Evolutionary conservation across 2,329 filamentous ascomycete species (phyloP).

Genomic region (Blastomyces percursus): DNA sequence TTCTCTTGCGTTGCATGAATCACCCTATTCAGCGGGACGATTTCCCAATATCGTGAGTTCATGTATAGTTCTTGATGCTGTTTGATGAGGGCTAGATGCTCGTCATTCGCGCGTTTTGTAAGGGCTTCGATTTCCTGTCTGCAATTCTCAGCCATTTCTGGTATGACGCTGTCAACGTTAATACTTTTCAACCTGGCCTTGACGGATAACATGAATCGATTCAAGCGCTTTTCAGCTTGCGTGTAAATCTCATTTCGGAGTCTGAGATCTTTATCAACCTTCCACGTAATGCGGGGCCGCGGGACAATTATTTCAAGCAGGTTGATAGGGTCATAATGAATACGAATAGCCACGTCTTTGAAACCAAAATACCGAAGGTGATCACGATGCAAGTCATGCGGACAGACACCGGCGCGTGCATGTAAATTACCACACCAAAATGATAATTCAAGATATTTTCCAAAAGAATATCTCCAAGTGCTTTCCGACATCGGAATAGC

Average conservation of each 20-base stretch:
- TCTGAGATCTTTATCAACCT: conserved; percentile 84
- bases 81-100: conserved; percentile 60
- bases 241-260: conserved; percentile 87
- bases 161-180: conserved; percentile 78
- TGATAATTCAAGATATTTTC: conserved; percentile 93
- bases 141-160: conserved; percentile 75
- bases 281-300: conserved; percentile 85
- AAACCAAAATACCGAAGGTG: conserved; percentile 89
- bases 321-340: conserved; percentile 88
- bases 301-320: conserved; percentile 92
- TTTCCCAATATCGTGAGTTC: conserved; percentile 89
- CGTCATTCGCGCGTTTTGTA: conserved; percentile 68
- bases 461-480: conserved; percentile 97
- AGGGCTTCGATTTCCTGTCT: conserved; percentile 69
- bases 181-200: conserved; percentile 75
- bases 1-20: conserved; percentile 86
- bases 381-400: conserved; percentile 84
- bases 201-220: conserved; percentile 79
- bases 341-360: conserved; percentile 70
- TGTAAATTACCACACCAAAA: conserved; percentile 87
- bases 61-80: conserved; percentile 86
- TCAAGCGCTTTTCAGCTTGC: conserved; percentile 70
- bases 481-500: conserved; percentile 84
- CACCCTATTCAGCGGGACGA: conserved; percentile 83
- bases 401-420: conserved; percentile 62